Evolutionary conservation across 768 basidiomycete species (phyloP), one percentile per base, ranked within the genome.

Genomic region (Pisolithus tinctorius): DNA sequence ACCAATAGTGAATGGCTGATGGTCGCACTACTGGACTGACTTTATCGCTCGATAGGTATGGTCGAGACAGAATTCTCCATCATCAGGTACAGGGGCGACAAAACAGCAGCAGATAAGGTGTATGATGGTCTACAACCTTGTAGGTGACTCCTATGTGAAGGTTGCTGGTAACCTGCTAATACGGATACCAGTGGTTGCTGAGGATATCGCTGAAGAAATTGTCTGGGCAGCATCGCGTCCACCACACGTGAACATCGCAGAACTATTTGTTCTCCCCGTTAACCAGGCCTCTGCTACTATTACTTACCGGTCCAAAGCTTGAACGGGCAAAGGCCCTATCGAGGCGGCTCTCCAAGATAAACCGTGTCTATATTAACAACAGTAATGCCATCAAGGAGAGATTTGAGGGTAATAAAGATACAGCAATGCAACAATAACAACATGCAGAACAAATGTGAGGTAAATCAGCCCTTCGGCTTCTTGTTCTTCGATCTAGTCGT

Each of bases 191-290:
- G 89, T 95, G 67, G 77, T 79, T 6, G 83, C 85, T 6, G 77
- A 85, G 53, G 93, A 97, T 63, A 86, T 97, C 43, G 96, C 96
- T 1, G 96, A 99, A 66, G 93, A 98, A 69, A 94, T 99, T 61
- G 93, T 95, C 17, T 99, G 95, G 95, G 84, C 84, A 13, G 95
- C 96, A 17, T 78, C 88, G 10, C 84, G 94, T 39, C 94, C 94
- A 10, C 76, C 88, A 38, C 94, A 95, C 62, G 90, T 97, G 42
- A 93, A 97, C 64, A 77, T 97, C 40, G 92, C 90, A 1, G 86
- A 93, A 61, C 69, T 88, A 10, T 79, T 81, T 50, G 76, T 91
- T 42, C 79, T 89, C 58, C 88, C 88, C 2, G 83, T 84, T 29
- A 88, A 88, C 64, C 88, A 91, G 71, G 88, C 88, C 31, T 74